Percentiles rank a stretch among this genome's conserved stretches.
Conservation (phyloP, 176 grass and related monocot genomes). For the Zea mays region Zm-B73-REFERENCE-NAM-5.0 NC_050102.1:182137001-182137500, state of each 20-base stretch:
- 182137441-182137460: no score
- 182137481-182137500: no score
- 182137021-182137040: not conserved
- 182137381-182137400: not conserved
- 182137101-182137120: not conserved
- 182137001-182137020: not conserved
- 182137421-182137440: no score
- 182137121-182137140: not conserved
- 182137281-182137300: no score
- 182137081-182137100: no score
- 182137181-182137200: not conserved
- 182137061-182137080: not conserved
- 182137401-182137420: no score
- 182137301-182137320: no score
- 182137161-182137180: not conserved
- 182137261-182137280: not conserved
- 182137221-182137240: no score
- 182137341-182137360: no score
- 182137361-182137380: not conserved
- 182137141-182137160: not conserved
- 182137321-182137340: no score
- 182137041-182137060: not conserved
- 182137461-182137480: no score
- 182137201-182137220: no score
- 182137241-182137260: not conserved